Percentiles rank a stretch among this genome's conserved stretches.
phyloP scores from a whole-genome alignment of 2,329 filamentous ascomycete species.

The Lachnellula arida region DNA sequence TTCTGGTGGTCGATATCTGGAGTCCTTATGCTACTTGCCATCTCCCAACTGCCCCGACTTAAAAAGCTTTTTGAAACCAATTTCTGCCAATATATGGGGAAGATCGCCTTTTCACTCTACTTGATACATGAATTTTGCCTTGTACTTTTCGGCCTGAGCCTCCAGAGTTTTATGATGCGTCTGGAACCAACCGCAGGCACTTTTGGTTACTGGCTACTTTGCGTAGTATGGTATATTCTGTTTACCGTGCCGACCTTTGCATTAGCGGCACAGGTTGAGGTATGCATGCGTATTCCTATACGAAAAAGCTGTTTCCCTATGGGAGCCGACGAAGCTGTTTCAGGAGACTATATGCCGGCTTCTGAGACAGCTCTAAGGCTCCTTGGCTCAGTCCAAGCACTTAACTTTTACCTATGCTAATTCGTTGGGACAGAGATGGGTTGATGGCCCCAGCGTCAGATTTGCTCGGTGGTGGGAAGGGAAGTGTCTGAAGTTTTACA shows the following conservation, averaged over 20 bases:
- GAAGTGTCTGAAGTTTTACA: conserved; percentile 40
- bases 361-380: too few species aligned
- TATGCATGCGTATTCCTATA: too few species aligned
- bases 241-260: conserved; percentile 38
- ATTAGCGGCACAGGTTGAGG: conserved; percentile 40
- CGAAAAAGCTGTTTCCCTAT: conserved; percentile 23
- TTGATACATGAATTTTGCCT: conserved; percentile 40
- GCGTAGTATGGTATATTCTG: conserved; percentile 15
- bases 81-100: conserved; percentile 50
- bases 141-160: conserved; percentile 29
- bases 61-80: conserved; percentile 42
- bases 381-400: too few species aligned
- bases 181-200: conserved; percentile 1
- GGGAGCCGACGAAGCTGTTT: too few species aligned
- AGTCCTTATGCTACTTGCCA: conserved; percentile 17
- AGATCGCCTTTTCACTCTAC: conserved; percentile 50
- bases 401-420: too few species aligned
- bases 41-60: conserved; percentile 33
- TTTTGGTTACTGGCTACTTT: conserved; percentile 17
- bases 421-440: conserved; percentile 31
- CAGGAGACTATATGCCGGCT: too few species aligned
- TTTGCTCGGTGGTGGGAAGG: conserved; percentile 53
- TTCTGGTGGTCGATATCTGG: conserved; percentile 25
- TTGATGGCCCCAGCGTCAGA: conserved; percentile 52
- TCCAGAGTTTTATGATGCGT: conserved; percentile 12